Evolutionary conservation across 2,329 filamentous ascomycete species (phyloP), one percentile per base, ranked within the genome.

Genomic region (Sporothrix euskadiensis): DNA sequence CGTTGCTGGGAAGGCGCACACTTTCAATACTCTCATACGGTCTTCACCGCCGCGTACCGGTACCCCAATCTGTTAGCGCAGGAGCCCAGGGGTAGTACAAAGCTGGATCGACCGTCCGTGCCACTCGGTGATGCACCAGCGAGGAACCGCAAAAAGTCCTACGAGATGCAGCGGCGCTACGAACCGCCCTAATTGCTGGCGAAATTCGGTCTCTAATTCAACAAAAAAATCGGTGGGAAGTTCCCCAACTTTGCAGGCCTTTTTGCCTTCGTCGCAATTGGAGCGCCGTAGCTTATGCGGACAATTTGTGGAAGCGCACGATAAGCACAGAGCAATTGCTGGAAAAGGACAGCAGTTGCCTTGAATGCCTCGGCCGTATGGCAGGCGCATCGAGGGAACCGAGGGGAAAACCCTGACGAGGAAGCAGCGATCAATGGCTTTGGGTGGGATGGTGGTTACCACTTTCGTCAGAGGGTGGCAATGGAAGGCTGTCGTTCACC

Each of bases 181-280:
- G 61, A 16, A 47, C n/a, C n/a, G n/a, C 12, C 61, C 61, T 44
- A 54, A 54, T 52, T 47, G 52, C 54, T 47, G n/a, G 69, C 54
- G n/a, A 69, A 47, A 63, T 52, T 63, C 69, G 41, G 70, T 35
- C 16, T 57, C 49, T 14, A 32, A 73, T 73, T 74, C 73, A 74
- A 74, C 73, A 73, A 73, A 74, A 74, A 65, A 72, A 35, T 65
- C 71, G 73, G 59, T 74, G 71, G 71, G 73, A 73, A 54, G 22
- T 32, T 69, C 49, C 73, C 71, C 73, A 70, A 72, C 49, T 65
- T 10, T 35, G n/a, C 35, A 44, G n/a, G 35, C 22, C 56, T 57
- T 30, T 35, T 68, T 59, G 39, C 39, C 41, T 35, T 44, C 14
- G 47, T 52, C 49, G 35, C 54, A 9, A 69, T 73, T 59, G 52